Evolutionary conservation across 2,329 filamentous ascomycete species (phyloP).

Genomic region (Beauveria brongniartii): DNA sequence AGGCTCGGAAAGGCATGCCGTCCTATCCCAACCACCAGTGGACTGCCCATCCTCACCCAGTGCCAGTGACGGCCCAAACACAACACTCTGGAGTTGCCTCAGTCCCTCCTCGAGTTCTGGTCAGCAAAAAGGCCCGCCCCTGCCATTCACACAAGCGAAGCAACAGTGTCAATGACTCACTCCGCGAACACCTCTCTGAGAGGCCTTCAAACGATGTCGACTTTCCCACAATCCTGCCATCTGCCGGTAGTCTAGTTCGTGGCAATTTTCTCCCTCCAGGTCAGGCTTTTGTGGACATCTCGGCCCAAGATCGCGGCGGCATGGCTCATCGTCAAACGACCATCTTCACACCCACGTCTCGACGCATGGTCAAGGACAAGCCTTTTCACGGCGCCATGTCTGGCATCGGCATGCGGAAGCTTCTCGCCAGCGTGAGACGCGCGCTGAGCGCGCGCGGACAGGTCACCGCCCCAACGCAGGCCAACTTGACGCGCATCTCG

Average conservation of each 20-base stretch:
- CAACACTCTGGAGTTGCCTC: conserved; percentile 42
- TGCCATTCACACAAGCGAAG: conserved; percentile 67
- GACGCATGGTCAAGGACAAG: conserved; percentile 35
- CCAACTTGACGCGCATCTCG: conserved; percentile 38
- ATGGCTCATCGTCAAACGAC: conserved; percentile 45
- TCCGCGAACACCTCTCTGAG: conserved; percentile 58
- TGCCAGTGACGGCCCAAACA: conserved; percentile 30
- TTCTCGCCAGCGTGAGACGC: conserved; percentile 78
- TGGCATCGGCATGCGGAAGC: conserved; percentile 71
- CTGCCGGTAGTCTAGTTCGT: conserved; percentile 77
- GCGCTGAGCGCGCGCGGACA: conserved; percentile 59
- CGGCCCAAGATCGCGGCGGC: conserved; percentile 41
- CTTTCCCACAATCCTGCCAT: conserved; percentile 54
- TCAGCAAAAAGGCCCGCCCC: conserved; percentile 52
- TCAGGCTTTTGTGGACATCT: conserved; percentile 68
- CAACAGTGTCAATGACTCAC: conserved; percentile 78
- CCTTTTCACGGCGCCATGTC: conserved; percentile 53
- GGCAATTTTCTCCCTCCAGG: conserved; percentile 77
- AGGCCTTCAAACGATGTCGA: conserved; percentile 47
- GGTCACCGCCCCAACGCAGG: conserved; percentile 35
- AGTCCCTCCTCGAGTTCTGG: conserved; percentile 48
- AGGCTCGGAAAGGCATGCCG: conserved; percentile 34
- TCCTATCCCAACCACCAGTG: conserved; percentile 33
- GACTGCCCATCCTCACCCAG: conserved; percentile 41
- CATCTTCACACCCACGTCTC: conserved; percentile 34